These are phyloP conservation scores for Filobasidium wieringae DNA, from an alignment of 768 basidiomycete genomes.

Conservation along the genomic window DNA sequence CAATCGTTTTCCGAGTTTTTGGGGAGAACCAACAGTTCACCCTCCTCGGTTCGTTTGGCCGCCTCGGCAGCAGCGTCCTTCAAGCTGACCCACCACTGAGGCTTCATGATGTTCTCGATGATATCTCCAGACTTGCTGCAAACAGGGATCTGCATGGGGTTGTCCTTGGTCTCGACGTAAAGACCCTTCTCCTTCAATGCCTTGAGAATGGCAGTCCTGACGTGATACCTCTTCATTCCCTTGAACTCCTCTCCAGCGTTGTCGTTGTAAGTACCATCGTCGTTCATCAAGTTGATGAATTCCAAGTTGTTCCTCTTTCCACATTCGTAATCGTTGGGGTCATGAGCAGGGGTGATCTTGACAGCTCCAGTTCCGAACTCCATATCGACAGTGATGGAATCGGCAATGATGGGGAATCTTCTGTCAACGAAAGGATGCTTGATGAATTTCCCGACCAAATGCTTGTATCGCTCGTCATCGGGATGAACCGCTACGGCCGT, in stretches of 20 bases:
- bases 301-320: slow-evolving; percentile 74
- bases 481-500: slow-evolving; percentile 95
- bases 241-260: slow-evolving; percentile 72
- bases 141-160: slow-evolving; percentile 91
- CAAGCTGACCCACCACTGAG: slow-evolving; percentile 98
- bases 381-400: slow-evolving; percentile 78
- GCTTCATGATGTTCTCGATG: slow-evolving; percentile 88
- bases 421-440: slow-evolving; percentile 79
- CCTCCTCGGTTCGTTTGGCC: slow-evolving; percentile 75
- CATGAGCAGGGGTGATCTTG: slow-evolving; percentile 97
- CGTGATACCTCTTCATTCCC: slow-evolving; percentile 98
- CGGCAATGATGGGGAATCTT: slow-evolving; percentile 74
- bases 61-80: slow-evolving; percentile 81
- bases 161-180: slow-evolving; percentile 83
- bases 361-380: slow-evolving; percentile 95
- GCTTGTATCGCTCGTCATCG: slow-evolving; percentile 80
- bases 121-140: slow-evolving; percentile 97
- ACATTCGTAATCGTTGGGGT: slow-evolving; percentile 92
- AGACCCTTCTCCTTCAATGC: slow-evolving; percentile 70
- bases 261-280: slow-evolving; percentile 87
- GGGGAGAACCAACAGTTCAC: slow-evolving; percentile 72
- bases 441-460: slow-evolving; percentile 86
- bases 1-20: slow-evolving; percentile 83
- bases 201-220: slow-evolving; percentile 68
- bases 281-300: slow-evolving; percentile 89